Conservation (phyloP, 192 early-diverging fungal genomes). For the Chytriomyces hyalinus region DNA sequence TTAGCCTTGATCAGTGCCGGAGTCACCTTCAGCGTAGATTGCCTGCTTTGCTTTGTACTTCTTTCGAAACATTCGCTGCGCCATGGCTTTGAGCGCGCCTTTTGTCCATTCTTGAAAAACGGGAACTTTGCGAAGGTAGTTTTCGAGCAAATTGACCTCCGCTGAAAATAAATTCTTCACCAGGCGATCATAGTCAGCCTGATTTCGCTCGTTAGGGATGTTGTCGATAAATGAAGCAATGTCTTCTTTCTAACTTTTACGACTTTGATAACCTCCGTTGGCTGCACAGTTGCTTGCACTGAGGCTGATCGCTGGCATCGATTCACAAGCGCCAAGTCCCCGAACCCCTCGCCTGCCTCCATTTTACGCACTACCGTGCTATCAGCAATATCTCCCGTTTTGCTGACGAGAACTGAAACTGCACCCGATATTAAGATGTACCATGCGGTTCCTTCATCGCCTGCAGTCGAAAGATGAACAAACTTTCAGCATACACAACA, state of each 20-base stretch:
- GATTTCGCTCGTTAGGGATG: neutral
- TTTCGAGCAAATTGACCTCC: neutral
- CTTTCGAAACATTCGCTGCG: conserved; percentile 1
- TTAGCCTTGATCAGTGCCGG: neutral
- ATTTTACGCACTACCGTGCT: neutral
- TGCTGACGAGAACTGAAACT: neutral
- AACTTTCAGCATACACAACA: no score
- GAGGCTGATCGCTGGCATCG: neutral
- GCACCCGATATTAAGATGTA: neutral
- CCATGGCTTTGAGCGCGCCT: neutral
- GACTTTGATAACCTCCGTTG: conserved; percentile 19
- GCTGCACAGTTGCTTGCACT: conserved; percentile 9
- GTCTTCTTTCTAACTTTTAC: conserved; percentile 6
- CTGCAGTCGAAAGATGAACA: neutral
- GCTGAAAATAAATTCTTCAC: neutral
- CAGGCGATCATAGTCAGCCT: neutral
- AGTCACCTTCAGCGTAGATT: neutral
- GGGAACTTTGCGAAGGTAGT: neutral
- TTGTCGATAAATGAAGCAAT: neutral
- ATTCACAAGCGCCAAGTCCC: neutral
- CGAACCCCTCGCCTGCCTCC: neutral
- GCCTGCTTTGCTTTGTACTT: neutral
- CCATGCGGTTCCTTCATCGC: neutral
- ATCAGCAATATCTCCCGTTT: neutral
- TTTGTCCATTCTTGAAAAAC: neutral